Evolutionary conservation across 2,329 filamentous ascomycete genomes (phyloP).

Genomic region (Colletotrichum gigasporum): DNA sequence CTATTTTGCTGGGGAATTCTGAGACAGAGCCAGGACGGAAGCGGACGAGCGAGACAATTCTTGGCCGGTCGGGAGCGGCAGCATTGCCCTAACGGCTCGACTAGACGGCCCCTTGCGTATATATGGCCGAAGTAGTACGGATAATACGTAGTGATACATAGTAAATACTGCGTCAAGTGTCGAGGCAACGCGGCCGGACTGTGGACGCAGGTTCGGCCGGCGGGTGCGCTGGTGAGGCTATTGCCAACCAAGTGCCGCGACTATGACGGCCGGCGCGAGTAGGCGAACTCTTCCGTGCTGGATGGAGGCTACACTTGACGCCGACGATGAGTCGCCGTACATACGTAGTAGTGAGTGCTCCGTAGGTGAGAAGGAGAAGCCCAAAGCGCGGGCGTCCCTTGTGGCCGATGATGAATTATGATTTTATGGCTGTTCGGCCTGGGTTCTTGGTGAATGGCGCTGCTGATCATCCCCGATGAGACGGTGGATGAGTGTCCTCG

Average conservation of each 20-base stretch:
- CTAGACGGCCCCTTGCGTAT: not conserved
- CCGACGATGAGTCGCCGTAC: no score
- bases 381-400: conserved; percentile 6
- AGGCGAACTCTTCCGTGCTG: not conserved
- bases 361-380: not conserved
- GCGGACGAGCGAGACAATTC: conserved; percentile 14
- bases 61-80: not conserved
- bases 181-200: not conserved
- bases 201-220: not conserved
- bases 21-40: conserved; percentile 28
- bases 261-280: not conserved
- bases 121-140: not conserved
- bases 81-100: conserved; percentile 6
- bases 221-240: not conserved
- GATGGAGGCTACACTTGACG: not conserved
- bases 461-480: conserved; percentile 25
- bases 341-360: not conserved
- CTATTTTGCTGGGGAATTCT: conserved; percentile 21
- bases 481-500: conserved; percentile 8
- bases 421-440: not conserved
- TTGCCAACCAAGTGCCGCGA: conserved; percentile 11
- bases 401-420: not conserved
- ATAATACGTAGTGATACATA: no score
- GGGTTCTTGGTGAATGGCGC: conserved; percentile 10
- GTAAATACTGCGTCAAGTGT: not conserved